Conservation (phyloP, 2,329 filamentous ascomycete species). For the Geosmithia putterillii region DNA sequence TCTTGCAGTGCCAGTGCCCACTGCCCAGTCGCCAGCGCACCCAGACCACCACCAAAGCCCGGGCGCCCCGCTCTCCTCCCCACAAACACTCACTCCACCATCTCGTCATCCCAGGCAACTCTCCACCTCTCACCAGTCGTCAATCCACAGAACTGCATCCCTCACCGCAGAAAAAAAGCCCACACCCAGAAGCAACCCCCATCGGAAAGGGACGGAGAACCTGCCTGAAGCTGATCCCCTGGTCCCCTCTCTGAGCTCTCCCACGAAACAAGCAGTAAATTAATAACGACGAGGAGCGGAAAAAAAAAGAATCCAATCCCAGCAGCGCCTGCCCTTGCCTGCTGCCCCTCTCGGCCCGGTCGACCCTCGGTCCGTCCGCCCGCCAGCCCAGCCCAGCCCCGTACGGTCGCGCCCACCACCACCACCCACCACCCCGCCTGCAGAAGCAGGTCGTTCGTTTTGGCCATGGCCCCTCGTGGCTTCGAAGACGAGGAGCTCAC, state of each 20-base stretch:
- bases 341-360: not conserved
- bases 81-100: not conserved
- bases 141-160: not conserved
- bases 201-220: not conserved
- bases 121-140: not conserved
- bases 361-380: not conserved
- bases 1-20: too few species aligned
- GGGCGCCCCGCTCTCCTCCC: not conserved
- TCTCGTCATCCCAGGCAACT: not conserved
- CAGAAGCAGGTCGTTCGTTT: too few species aligned
- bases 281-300: too few species aligned
- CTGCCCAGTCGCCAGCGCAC: too few species aligned
- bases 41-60: not conserved
- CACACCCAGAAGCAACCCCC: not conserved
- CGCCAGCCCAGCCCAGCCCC: too few species aligned
- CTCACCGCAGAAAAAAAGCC: not conserved
- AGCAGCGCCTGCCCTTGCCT: not conserved
- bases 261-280: not conserved
- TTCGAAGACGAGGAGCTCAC: constrained; percentile 77
- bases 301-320: not conserved
- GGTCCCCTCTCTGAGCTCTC: too few species aligned
- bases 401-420: not conserved
- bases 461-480: constrained; percentile 36
- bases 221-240: not conserved
- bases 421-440: too few species aligned